phyloP scores from a whole-genome alignment of 306 rosid species.

The Cucurbita maxima region DNA sequence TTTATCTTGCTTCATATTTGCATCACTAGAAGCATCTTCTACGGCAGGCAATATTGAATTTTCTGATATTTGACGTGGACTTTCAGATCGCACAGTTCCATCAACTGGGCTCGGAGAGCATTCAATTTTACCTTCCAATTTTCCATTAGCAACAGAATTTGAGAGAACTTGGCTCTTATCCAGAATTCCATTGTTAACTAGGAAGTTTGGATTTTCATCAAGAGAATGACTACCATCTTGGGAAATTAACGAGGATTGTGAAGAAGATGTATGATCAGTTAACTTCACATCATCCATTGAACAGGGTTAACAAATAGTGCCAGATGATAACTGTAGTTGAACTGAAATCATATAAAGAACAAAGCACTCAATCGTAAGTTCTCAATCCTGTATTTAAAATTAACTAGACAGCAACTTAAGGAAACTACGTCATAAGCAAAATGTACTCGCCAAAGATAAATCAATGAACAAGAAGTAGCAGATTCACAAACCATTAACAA shows the following conservation, averaged over 20 bases:
- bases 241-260: not conserved
- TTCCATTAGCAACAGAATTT: not conserved
- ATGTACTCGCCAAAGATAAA: not conserved
- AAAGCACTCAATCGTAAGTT: not conserved
- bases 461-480: not conserved
- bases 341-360: not conserved
- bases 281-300: constrained; percentile 10
- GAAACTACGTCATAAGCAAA: not conserved
- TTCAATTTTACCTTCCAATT: not conserved
- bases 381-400: not conserved
- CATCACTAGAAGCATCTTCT: not conserved
- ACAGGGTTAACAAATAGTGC: not conserved
- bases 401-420: not conserved
- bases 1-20: not conserved
- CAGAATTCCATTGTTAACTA: constrained; percentile 4
- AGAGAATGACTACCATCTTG: not conserved
- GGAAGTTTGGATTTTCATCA: not conserved
- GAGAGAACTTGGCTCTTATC: not conserved
- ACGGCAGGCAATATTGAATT: not conserved
- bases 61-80: not conserved
- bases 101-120: not conserved
- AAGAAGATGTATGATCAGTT: constrained; percentile 4
- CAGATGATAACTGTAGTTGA: not conserved
- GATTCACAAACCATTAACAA: not conserved
- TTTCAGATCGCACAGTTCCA: not conserved